Conservation (phyloP, 2,329 filamentous ascomycete genomes). For the Verticillium dahliae region DNA sequence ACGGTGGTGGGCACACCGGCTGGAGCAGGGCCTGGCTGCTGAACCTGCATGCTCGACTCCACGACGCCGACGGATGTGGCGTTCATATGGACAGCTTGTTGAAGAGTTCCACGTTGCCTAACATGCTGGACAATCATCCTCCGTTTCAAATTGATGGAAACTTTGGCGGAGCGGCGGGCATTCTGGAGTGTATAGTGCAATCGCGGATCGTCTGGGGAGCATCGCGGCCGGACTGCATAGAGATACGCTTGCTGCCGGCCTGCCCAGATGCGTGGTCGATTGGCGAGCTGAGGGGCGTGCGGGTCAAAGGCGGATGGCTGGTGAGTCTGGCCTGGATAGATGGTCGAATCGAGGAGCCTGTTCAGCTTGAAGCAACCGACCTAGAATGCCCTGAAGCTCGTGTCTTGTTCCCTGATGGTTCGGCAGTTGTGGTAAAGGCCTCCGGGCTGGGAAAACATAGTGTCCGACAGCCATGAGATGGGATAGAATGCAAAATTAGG, state of each 20-base stretch:
- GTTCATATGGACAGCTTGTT: constrained; percentile 9
- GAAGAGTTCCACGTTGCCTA: constrained; percentile 5
- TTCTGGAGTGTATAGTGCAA: constrained; percentile 15
- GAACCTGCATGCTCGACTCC: constrained; percentile 36
- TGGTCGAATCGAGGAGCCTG: constrained; percentile 2
- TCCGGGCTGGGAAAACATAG: background rate
- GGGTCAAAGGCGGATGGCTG: constrained; percentile 7
- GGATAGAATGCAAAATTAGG: no score
- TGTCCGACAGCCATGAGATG: background rate
- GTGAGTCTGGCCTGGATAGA: constrained; percentile 5
- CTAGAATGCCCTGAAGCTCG: background rate
- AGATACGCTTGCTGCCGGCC: constrained; percentile 5
- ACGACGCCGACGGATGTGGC: constrained; percentile 21
- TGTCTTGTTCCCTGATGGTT: constrained; percentile 1
- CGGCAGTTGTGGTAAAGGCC: background rate
- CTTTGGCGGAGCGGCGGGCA: constrained; percentile 36
- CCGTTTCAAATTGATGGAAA: constrained; percentile 45
- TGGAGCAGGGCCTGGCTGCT: constrained; percentile 42
- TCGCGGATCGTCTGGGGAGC: background rate
- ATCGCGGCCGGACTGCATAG: background rate
- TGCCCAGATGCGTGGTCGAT: constrained; percentile 4
- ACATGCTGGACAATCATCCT: constrained; percentile 17
- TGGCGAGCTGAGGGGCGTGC: background rate
- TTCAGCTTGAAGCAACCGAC: background rate
- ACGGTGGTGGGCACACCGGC: constrained; percentile 38